Conservation (phyloP, 495 filamentous ascomycete species). For the Tuber melanosporum region DNA sequence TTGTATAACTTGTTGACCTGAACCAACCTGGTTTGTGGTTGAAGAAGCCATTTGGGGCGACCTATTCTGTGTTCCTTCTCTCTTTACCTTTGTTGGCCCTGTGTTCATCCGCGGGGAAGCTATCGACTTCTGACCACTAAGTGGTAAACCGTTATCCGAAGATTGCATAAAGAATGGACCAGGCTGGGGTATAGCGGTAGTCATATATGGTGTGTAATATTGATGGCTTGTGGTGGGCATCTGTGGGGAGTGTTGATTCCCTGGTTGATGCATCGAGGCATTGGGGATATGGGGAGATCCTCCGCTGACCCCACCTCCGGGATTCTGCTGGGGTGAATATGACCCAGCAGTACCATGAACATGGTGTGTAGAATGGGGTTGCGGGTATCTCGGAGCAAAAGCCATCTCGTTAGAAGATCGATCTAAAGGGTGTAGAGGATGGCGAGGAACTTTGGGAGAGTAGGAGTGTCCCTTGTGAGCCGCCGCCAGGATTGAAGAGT, state of each 20-base stretch:
- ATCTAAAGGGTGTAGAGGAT: constrained; percentile 20
- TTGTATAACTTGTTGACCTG: constrained; percentile 37
- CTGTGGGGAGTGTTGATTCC: constrained; percentile 35
- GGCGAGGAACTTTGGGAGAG: constrained; percentile 21
- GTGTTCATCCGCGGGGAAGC: constrained; percentile 34
- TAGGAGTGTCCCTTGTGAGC: constrained; percentile 20
- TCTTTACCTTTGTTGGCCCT: constrained; percentile 34
- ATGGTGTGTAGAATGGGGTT: constrained; percentile 36
- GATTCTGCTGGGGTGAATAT: constrained; percentile 38
- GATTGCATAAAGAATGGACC: neutral
- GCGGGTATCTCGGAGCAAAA: constrained; percentile 30
- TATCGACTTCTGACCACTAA: constrained; percentile 32
- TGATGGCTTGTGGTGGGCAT: constrained; percentile 28
- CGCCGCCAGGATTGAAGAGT: constrained; percentile 21
- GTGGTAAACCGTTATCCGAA: constrained; percentile 18
- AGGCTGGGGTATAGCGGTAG: neutral
- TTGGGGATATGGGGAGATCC: constrained; percentile 39
- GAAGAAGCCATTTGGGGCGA: constrained; percentile 40
- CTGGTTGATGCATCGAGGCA: constrained; percentile 39
- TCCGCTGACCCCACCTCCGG: constrained; percentile 35
- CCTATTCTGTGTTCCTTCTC: constrained; percentile 33
- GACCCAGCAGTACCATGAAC: constrained; percentile 31
- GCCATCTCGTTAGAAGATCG: constrained; percentile 2
- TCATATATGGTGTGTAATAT: constrained; percentile 29
- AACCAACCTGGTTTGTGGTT: constrained; percentile 34